These are phyloP conservation scores for Aspergillus taichungensis DNA, from an alignment of 495 filamentous ascomycete genomes.

Conservation along the genomic window DNA sequence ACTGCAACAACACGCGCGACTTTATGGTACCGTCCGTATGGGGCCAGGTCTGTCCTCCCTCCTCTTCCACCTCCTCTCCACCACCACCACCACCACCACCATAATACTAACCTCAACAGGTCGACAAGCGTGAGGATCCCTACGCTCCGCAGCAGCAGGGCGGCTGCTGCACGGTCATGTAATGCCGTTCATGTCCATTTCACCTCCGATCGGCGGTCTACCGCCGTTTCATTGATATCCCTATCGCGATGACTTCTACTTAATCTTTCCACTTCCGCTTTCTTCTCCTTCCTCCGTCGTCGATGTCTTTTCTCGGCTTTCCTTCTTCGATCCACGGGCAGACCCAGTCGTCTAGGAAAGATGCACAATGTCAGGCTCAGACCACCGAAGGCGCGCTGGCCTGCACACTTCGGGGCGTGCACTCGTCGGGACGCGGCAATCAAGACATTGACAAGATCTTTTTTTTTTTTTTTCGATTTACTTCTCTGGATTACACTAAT, in stretches of 20 bases:
- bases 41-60: conserved; percentile 65
- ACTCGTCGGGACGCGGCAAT: too few relatives aligned
- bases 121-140: conserved; percentile 87
- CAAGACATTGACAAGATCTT: too few relatives aligned
- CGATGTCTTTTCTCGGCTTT: conserved; percentile 11
- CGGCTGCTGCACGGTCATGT: conserved; percentile 94
- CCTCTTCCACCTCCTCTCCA: conserved; percentile 6
- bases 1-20: conserved; percentile 92
- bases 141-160: conserved; percentile 88
- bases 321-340: too few relatives aligned
- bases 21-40: conserved; percentile 98
- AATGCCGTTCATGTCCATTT: conserved; percentile 34
- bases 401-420: too few relatives aligned
- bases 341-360: too few relatives aligned
- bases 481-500: too few relatives aligned
- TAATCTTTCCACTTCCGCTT: conserved; percentile 15
- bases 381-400: too few relatives aligned
- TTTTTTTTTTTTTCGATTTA: too few relatives aligned
- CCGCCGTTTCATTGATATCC: conserved; percentile 17
- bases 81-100: conserved; percentile 3
- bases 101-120: conserved; percentile 28
- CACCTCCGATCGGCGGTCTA: not conserved
- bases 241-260: conserved; percentile 22
- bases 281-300: conserved; percentile 20
- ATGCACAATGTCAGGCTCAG: too few relatives aligned